These are phyloP conservation scores for Speleostelium caveatum DNA, from an alignment of 78 protist genomes.

Conservation along the genomic window DNA sequence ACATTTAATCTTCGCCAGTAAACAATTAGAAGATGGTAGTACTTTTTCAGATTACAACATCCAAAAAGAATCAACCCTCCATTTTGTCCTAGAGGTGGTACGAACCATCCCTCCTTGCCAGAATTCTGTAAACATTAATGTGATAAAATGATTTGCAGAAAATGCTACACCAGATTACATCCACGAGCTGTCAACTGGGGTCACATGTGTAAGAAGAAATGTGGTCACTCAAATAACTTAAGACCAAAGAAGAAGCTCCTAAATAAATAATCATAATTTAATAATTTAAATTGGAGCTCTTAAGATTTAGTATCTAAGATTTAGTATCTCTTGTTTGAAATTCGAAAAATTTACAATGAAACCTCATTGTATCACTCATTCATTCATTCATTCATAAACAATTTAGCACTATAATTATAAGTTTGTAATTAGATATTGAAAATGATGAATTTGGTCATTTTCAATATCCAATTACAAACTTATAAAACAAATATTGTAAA, in stretches of 20 bases:
- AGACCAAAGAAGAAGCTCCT: slow-evolving; percentile 99
- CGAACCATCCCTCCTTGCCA: slow-evolving; percentile 98
- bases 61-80: slow-evolving; percentile 96
- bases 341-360: background rate
- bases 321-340: too few relatives aligned
- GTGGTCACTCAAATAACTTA: slow-evolving; percentile 99
- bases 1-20: slow-evolving; percentile 97
- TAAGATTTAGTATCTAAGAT: too few relatives aligned
- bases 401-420: too few relatives aligned
- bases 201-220: slow-evolving; percentile 99
- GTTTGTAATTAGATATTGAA: too few relatives aligned
- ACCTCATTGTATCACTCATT: too few relatives aligned
- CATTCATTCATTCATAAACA: too few relatives aligned
- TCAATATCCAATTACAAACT: too few relatives aligned
- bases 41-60: slow-evolving; percentile 97
- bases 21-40: slow-evolving; percentile 98
- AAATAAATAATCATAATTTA: too few relatives aligned
- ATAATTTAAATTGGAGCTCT: too few relatives aligned
- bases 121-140: slow-evolving; percentile 98
- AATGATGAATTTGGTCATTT: too few relatives aligned
- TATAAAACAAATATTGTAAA: too few relatives aligned
- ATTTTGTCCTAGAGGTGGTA: slow-evolving; percentile 74
- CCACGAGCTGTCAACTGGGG: slow-evolving; percentile 98
- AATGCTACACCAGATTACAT: slow-evolving; percentile 99
- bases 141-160: slow-evolving; percentile 99